These are phyloP conservation scores for Rhizoclosmatium sp. DNA, from an alignment of 192 early-diverging fungal species.

Conservation along the genomic window DNA sequence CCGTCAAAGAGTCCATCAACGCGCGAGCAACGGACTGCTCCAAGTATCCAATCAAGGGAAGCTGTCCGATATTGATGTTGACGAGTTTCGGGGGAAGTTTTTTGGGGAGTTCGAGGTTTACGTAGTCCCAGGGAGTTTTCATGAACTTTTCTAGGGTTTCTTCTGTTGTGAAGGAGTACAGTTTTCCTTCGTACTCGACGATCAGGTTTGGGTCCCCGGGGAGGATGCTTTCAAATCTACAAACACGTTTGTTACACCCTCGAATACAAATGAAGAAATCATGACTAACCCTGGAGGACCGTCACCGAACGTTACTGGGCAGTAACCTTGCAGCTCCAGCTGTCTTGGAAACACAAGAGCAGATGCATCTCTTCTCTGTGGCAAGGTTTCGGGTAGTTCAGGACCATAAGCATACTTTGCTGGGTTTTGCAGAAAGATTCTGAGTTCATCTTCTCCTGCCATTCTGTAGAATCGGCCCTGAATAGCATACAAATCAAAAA, in stretches of 20 bases:
- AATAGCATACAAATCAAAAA: conserved; percentile 16
- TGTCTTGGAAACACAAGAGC: conserved; percentile 57
- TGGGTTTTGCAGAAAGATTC: conserved; percentile 52
- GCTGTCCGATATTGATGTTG: conserved; percentile 42
- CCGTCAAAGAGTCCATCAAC: conserved; percentile 49
- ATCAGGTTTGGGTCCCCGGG: conserved; percentile 47
- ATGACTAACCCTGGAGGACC: conserved; percentile 48
- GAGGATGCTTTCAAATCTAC: conserved; percentile 55
- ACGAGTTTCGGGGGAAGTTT: conserved; percentile 59
- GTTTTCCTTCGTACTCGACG: conserved; percentile 58
- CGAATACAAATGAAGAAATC: conserved; percentile 3
- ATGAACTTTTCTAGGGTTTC: conserved; percentile 51
- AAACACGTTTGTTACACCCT: not conserved
- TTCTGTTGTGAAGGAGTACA: conserved; percentile 49
- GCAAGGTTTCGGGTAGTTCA: conserved; percentile 54
- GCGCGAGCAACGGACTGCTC: conserved; percentile 58
- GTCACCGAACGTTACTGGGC: conserved; percentile 60
- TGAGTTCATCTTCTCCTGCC: conserved; percentile 38
- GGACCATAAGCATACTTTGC: conserved; percentile 45
- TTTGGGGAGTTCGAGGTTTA: conserved; percentile 50
- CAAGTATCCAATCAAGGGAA: conserved; percentile 64
- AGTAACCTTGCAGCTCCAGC: conserved; percentile 66
- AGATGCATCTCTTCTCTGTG: conserved; percentile 37
- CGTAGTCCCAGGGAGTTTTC: conserved; percentile 59
- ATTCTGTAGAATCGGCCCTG: conserved; percentile 57